Evolutionary conservation across 495 filamentous ascomycete species (phyloP).

Genomic region (Penicillium pulvis): DNA sequence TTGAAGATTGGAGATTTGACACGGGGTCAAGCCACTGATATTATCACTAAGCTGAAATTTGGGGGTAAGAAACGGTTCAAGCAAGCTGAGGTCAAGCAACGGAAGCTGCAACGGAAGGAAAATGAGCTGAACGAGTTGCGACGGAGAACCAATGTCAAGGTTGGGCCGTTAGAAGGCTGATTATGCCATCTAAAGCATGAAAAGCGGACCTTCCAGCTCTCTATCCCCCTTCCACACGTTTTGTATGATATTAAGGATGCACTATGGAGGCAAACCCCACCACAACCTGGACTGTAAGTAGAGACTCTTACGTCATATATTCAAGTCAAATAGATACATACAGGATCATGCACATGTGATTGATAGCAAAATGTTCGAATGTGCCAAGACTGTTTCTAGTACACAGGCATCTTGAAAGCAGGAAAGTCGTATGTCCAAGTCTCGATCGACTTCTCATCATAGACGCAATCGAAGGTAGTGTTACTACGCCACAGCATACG

Average conservation of each 20-base stretch:
- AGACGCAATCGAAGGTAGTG: conserved; percentile 42
- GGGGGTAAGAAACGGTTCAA: conserved; percentile 74
- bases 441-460: conserved; percentile 42
- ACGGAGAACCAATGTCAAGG: conserved; percentile 54
- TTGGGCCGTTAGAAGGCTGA: conserved; percentile 60
- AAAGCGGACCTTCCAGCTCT: no score
- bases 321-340: no score
- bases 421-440: conserved; percentile 40
- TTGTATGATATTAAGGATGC: no score
- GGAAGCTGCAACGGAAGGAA: conserved; percentile 35
- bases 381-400: conserved; percentile 11
- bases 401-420: conserved; percentile 34
- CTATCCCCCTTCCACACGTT: no score
- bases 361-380: no score
- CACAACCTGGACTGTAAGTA: no score
- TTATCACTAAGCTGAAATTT: conserved; percentile 89
- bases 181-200: neutral
- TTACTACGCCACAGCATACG: conserved; percentile 46
- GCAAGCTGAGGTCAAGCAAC: conserved; percentile 44
- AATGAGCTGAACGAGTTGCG: conserved; percentile 31
- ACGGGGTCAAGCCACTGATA: conserved; percentile 82
- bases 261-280: no score
- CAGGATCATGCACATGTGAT: no score
- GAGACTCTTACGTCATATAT: no score
- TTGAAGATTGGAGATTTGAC: conserved; percentile 61